Conservation (phyloP, 2,329 filamentous ascomycete genomes). For the Fusarium abutilonis region DNA sequence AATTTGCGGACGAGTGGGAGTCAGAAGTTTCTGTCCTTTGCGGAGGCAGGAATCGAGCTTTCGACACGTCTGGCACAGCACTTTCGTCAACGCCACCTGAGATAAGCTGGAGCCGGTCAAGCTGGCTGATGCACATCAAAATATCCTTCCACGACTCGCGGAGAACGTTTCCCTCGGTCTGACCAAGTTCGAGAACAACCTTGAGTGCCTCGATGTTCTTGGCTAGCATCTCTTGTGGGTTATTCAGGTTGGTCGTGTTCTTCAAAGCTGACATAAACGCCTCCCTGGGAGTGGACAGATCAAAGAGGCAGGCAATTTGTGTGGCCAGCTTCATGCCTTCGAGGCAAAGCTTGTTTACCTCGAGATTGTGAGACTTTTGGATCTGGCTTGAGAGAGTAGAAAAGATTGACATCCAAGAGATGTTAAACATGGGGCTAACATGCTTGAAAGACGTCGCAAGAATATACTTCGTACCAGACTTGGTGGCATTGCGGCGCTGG, state of each 20-base stretch:
- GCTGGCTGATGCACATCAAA: constrained; percentile 92
- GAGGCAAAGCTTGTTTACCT: constrained; percentile 90
- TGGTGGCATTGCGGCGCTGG: constrained; percentile 81
- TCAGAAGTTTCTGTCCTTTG: constrained; percentile 64
- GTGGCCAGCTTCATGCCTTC: constrained; percentile 96
- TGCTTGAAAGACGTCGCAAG: constrained; percentile 94
- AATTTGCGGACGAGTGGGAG: constrained; percentile 74
- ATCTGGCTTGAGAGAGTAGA: constrained; percentile 93
- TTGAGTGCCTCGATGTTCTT: constrained; percentile 97
- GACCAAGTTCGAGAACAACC: constrained; percentile 88
- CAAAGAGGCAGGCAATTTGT: constrained; percentile 91
- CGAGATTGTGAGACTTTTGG: constrained; percentile 91
- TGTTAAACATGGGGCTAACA: constrained; percentile 97
- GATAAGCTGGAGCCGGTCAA: constrained; percentile 94
- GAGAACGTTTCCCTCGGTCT: constrained; percentile 90
- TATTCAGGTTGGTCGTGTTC: constrained; percentile 95
- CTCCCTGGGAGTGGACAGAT: constrained; percentile 89
- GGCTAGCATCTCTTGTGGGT: constrained; percentile 91
- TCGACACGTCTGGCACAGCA: constrained; percentile 89
- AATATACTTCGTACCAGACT: constrained; percentile 79
- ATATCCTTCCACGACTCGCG: constrained; percentile 95
- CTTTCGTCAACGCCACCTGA: constrained; percentile 95
- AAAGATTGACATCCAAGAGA: constrained; percentile 99
- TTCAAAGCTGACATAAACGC: constrained; percentile 94
- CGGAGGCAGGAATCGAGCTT: constrained; percentile 75